Conservation (phyloP, 805 yeast species). For the Wickerhamomyces subpelliculosus region DNA sequence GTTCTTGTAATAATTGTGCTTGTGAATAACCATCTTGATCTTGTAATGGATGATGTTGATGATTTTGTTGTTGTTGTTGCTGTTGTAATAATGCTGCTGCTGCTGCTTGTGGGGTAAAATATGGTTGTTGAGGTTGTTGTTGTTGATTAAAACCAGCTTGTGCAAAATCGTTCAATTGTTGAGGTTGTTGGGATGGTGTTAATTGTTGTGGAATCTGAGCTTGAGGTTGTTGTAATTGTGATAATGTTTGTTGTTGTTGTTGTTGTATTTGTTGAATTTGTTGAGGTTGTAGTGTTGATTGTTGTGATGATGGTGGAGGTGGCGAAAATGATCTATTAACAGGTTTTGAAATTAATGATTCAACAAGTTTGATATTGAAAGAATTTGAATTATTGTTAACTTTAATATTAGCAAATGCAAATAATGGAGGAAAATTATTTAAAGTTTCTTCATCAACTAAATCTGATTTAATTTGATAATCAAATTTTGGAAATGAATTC, state of each 20-base stretch:
- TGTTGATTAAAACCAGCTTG: slow-evolving; percentile 14
- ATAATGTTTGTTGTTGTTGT: neutral
- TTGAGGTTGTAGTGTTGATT: slow-evolving; percentile 2
- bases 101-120: slow-evolving; percentile 20
- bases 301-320: slow-evolving; percentile 4
- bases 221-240: slow-evolving; percentile 1
- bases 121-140: slow-evolving; percentile 25
- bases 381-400: slow-evolving; percentile 26
- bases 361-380: slow-evolving; percentile 26
- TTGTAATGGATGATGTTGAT: slow-evolving; percentile 17
- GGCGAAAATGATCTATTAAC: slow-evolving; percentile 5
- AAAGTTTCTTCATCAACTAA: slow-evolving; percentile 22
- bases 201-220: slow-evolving; percentile 1
- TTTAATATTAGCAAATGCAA: slow-evolving; percentile 36
- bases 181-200: slow-evolving; percentile 3
- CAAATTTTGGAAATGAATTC: slow-evolving; percentile 28
- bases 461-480: slow-evolving; percentile 31
- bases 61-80: slow-evolving; percentile 30
- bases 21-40: slow-evolving; percentile 1
- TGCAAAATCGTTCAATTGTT: slow-evolving; percentile 3
- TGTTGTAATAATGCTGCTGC: slow-evolving; percentile 19
- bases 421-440: slow-evolving; percentile 35
- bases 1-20: slow-evolving; percentile 21
- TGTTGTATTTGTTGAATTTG: neutral
- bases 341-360: slow-evolving; percentile 29